These are phyloP conservation scores for Candida piceae DNA, from an alignment of 805 yeast species.

Conservation along the genomic window DNA sequence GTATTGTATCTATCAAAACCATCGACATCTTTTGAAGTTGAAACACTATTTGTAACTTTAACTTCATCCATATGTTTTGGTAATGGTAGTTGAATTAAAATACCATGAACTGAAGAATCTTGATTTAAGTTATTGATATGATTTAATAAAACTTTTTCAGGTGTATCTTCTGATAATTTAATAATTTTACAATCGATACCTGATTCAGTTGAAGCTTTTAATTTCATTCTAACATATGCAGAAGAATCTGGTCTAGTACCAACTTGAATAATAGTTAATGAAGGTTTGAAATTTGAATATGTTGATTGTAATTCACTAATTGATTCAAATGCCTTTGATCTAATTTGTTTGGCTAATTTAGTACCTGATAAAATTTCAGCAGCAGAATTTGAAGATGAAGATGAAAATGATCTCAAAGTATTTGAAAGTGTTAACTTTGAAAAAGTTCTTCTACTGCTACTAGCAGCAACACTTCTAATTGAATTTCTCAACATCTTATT, in stretches of 20 bases:
- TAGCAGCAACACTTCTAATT: slow-evolving; percentile 1
- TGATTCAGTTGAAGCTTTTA: slow-evolving; percentile 71
- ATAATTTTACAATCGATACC: slow-evolving; percentile 58
- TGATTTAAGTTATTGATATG: slow-evolving; percentile 53
- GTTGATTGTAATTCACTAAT: slow-evolving; percentile 37
- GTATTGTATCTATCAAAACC: slow-evolving; percentile 77
- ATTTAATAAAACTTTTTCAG: slow-evolving; percentile 52
- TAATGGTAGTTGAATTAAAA: slow-evolving; percentile 71
- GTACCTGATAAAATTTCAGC: slow-evolving; percentile 42
- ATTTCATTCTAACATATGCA: slow-evolving; percentile 77
- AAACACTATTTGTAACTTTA: slow-evolving; percentile 60
- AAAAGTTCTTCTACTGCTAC: neutral
- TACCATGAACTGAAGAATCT: slow-evolving; percentile 60
- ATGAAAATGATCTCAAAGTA: slow-evolving; percentile 14
- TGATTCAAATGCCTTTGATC: slow-evolving; percentile 38
- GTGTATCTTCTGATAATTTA: slow-evolving; percentile 50
- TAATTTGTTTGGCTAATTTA: slow-evolving; percentile 38
- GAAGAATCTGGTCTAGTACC: slow-evolving; percentile 75
- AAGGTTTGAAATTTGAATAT: slow-evolving; percentile 57
- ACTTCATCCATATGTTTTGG: slow-evolving; percentile 69
- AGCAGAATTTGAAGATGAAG: slow-evolving; percentile 12
- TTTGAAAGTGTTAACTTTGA: neutral
- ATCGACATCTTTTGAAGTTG: slow-evolving; percentile 70
- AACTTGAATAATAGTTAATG: slow-evolving; percentile 66
- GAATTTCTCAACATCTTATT: slow-evolving; percentile 6